These are phyloP conservation scores for Sclerotinia sclerotiorum DNA, from an alignment of 2,329 filamentous ascomycete genomes.

Conservation along the genomic window DNA sequence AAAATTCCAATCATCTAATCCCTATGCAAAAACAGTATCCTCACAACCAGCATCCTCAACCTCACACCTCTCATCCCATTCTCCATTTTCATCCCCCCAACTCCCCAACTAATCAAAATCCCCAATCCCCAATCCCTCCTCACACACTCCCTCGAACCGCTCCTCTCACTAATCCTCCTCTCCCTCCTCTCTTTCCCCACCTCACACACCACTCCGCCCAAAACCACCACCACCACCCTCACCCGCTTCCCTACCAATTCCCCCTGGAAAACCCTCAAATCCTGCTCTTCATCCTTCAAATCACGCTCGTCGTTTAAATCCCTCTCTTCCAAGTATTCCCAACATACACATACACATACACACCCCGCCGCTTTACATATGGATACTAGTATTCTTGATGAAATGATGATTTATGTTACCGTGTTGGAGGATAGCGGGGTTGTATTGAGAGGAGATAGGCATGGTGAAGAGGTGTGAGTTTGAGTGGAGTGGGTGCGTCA, in stretches of 20 bases:
- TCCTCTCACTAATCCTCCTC: not conserved
- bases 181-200: not conserved
- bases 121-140: not conserved
- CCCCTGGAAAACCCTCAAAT: not conserved
- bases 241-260: not conserved
- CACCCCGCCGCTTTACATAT: not conserved
- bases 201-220: not conserved
- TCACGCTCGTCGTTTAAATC: not conserved
- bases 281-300: not conserved
- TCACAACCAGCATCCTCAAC: conserved; percentile 4
- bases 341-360: not conserved
- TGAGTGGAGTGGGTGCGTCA: no score
- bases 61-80: not conserved
- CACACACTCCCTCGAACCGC: not conserved
- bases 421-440: not conserved
- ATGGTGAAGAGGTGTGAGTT: no score
- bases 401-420: not conserved
- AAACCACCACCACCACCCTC: not conserved
- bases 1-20: not conserved
- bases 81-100: not conserved
- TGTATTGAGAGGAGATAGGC: no score
- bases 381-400: not conserved
- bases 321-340: not conserved
- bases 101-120: not conserved
- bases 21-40: not conserved